Conservation (phyloP, 768 basidiomycete genomes). For the Lactarius akahatsu region DNA sequence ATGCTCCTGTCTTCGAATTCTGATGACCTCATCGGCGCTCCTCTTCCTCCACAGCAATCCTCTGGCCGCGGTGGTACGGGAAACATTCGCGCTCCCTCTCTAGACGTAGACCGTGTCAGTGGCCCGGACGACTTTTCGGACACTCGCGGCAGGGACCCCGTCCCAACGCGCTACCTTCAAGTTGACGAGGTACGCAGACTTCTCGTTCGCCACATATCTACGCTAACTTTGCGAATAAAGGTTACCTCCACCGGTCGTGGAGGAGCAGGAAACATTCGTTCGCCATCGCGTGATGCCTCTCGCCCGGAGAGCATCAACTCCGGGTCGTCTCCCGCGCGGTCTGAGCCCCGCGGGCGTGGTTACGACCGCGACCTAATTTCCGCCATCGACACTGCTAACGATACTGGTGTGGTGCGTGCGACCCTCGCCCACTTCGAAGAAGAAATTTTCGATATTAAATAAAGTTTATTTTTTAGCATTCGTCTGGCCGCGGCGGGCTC, state of each 20-base stretch:
- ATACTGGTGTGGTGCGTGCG: conserved; percentile 10
- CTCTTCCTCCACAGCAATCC: conserved; percentile 41
- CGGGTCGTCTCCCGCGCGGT: not conserved
- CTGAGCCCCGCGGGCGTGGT: conserved; percentile 30
- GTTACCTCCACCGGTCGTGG: conserved; percentile 68
- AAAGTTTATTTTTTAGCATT: conserved; percentile 34
- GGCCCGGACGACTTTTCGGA: conserved; percentile 56
- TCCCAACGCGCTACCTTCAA: conserved; percentile 34
- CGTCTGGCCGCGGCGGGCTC: conserved; percentile 61
- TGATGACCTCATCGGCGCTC: not conserved
- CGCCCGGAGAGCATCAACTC: conserved; percentile 8
- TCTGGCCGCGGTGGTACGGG: conserved; percentile 69
- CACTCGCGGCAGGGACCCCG: conserved; percentile 62
- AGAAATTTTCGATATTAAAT: not conserved
- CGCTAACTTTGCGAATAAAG: conserved; percentile 29
- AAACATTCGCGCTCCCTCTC: conserved; percentile 52
- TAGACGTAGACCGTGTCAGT: conserved; percentile 31
- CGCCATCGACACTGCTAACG: not conserved
- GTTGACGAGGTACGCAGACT: conserved; percentile 37
- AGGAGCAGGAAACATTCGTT: conserved; percentile 82
- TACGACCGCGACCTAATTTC: conserved; percentile 35
- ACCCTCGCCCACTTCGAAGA: not conserved
- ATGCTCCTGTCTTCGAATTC: not conserved
- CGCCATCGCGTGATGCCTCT: conserved; percentile 59
- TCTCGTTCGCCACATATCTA: not conserved